These are phyloP conservation scores for Epichloe gansuensis DNA, from an alignment of 2,329 filamentous ascomycete genomes.

Conservation along the genomic window DNA sequence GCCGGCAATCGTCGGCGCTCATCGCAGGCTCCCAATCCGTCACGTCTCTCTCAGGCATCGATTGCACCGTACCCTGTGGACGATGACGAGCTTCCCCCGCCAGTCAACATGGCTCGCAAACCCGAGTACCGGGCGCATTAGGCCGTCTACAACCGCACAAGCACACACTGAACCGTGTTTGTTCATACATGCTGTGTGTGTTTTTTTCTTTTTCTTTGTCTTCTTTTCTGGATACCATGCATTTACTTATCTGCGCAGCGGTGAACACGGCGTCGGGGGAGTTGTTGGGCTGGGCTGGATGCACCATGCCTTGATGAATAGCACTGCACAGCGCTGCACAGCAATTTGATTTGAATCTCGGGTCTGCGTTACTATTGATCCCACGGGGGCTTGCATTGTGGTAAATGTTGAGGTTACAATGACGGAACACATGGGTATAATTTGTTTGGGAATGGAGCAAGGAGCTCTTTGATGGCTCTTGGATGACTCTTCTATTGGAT, in stretches of 20 bases:
- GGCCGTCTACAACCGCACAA: background rate
- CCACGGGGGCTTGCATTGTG: background rate
- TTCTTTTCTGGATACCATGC: background rate
- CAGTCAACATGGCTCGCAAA: conserved; percentile 76
- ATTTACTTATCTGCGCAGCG: background rate
- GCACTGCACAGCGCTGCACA: background rate
- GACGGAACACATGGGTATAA: too few species aligned
- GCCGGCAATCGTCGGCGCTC: conserved; percentile 14
- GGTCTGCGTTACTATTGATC: background rate
- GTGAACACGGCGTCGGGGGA: background rate
- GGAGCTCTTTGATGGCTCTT: too few species aligned
- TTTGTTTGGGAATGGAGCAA: too few species aligned
- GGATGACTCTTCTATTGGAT: too few species aligned
- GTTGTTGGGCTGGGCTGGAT: background rate
- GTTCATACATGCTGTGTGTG: background rate
- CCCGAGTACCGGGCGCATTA: conserved; percentile 48
- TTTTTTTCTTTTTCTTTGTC: background rate
- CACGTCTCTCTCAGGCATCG: conserved; percentile 21
- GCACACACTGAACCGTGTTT: background rate
- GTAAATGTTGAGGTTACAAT: too few species aligned
- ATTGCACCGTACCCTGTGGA: conserved; percentile 67
- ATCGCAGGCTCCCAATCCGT: conserved; percentile 16
- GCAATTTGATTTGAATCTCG: background rate
- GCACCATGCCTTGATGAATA: background rate
- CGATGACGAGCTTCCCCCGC: conserved; percentile 72